Evolutionary conservation across 768 basidiomycete species (phyloP), one percentile per base, ranked within the genome.

Genomic region (Russula sp.): DNA sequence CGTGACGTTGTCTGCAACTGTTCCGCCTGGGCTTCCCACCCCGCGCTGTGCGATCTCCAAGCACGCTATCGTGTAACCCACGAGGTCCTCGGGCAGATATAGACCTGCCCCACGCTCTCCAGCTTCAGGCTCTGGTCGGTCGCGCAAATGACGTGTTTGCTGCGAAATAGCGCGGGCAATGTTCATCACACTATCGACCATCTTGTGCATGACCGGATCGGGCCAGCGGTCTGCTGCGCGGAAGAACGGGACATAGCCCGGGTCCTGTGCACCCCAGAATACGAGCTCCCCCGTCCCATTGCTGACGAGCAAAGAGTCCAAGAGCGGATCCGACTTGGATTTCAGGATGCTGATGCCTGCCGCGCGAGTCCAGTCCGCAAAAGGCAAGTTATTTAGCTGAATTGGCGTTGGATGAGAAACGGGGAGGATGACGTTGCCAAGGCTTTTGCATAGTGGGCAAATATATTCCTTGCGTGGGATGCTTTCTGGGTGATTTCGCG

Each of bases 391-490:
- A 60, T 82, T 88, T 56, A 84, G 78, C 3, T 71, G 71, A 25
- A 78, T 71, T 39, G 76, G 79, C n/a, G 66, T 66, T 11, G 85
- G 77, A 13, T 77, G 76, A 5, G 81, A 78, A 18, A 95, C 86
- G 0, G 97, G 97, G 0, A 99, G 79, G 45, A 99, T 87, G 35
- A 93, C 84, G 72, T 99, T 99, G 3, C 96, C 94, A 7, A 98
- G 78, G 67, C 91, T 93, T 75, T 98, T 98, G 78, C 97, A 99
- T 5, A 99, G 76, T 1, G 97, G 97, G 68, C 97, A 99, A 50
- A 98, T 90, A 75, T 87, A 98, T 69, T 99, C 97, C 67, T 89
- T 88, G 43, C 97, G 82, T 16, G 88, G 84, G n/a, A 94, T 92
- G 68, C 85, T 89, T 71, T 98, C 96, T 0, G 97, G 95, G 69